Evolutionary conservation across 1,139 yeast species (phyloP), one percentile per base, ranked within the genome.

Genomic region (Debaryomyces psychrophilus): DNA sequence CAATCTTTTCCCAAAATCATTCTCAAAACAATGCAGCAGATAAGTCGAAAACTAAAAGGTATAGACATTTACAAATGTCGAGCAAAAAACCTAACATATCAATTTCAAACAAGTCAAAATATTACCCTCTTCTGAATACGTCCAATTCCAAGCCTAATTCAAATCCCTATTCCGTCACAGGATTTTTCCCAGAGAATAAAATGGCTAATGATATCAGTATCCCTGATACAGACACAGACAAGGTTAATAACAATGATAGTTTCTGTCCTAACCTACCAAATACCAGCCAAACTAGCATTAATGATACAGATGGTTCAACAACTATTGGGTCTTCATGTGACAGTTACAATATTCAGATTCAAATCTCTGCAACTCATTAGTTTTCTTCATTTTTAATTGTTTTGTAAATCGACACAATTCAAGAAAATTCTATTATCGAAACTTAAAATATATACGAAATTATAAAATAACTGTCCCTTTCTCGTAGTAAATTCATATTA

Each of bases 271-370:
- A 29, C 8, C 14, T 38, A 12, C 20, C 34, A 11, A 28, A 28
- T n/a, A 28, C 25, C 4, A 38, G 41, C 17, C 42, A 45, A 22
- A 27, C 25, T 23, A 37, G 41, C 22, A 14, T 26, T 8, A 44
- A 43, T 29, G 51, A 49, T 33, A 47, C 48, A 6, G 53, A 43
- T 23, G 50, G 56, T 31, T 50, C 43, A 17, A 43, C 50, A 3
- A 52, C 59, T 5, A 31, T 51, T 14, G 53, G 44, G 3, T 55
- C 60, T 4, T 55, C 60, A 4, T 53, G 59, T 23, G 64, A 59
- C 36, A 58, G 60, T 35, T 58, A 43, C 45, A 57, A 53, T 36
- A 59, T 60, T 26, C 62, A 57, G 43, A 60, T 60, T 37, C 61
- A 59, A 46, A 44, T 60, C 8, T 60, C 64, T n/a, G 22, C 42